A percentile compares a stretch with the other conserved stretches of the same genome.
Evolutionary conservation across 2,329 filamentous ascomycete species (phyloP).

Genomic region (Simplicillium sp.): DNA sequence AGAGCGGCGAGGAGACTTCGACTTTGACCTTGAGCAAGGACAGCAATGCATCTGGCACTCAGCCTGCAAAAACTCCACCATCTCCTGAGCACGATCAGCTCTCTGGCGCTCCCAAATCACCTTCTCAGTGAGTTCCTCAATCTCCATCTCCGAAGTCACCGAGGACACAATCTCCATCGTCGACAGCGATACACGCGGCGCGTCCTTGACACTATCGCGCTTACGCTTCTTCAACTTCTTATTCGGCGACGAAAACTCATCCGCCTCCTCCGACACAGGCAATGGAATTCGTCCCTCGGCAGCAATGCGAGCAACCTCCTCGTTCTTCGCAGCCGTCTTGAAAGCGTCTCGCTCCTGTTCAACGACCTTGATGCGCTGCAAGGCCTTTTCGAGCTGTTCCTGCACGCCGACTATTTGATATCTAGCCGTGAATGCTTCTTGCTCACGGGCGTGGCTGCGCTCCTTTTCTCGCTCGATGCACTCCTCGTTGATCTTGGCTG

Average conservation of each 20-base stretch:
- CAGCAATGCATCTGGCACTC: slow-evolving; percentile 65
- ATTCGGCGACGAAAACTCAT: slow-evolving; percentile 53
- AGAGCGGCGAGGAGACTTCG: not conserved
- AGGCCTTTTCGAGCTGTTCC: slow-evolving; percentile 56
- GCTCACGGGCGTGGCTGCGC: slow-evolving; percentile 50
- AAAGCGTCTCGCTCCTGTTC: slow-evolving; percentile 69
- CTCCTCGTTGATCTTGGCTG: slow-evolving; percentile 47
- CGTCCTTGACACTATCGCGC: slow-evolving; percentile 23
- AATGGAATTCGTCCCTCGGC: slow-evolving; percentile 62
- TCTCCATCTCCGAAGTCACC: slow-evolving; percentile 45
- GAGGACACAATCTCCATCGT: slow-evolving; percentile 44
- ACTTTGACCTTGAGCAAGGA: slow-evolving; percentile 38
- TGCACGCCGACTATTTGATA: slow-evolving; percentile 56
- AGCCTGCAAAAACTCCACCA: slow-evolving; percentile 66
- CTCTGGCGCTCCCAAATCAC: slow-evolving; percentile 52
- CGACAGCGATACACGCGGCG: slow-evolving; percentile 34
- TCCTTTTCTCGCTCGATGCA: slow-evolving; percentile 54
- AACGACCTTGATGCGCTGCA: slow-evolving; percentile 53
- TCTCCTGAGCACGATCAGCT: slow-evolving; percentile 60
- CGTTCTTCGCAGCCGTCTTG: slow-evolving; percentile 62
- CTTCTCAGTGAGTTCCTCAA: slow-evolving; percentile 43
- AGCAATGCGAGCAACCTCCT: slow-evolving; percentile 63
- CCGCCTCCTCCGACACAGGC: slow-evolving; percentile 40
- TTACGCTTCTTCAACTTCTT: slow-evolving; percentile 25
- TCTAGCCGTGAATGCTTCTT: slow-evolving; percentile 59